These are phyloP conservation scores for Paralagenidium karlingii DNA, from an alignment of 352 stramenopile genomes.

Conservation along the genomic window DNA sequence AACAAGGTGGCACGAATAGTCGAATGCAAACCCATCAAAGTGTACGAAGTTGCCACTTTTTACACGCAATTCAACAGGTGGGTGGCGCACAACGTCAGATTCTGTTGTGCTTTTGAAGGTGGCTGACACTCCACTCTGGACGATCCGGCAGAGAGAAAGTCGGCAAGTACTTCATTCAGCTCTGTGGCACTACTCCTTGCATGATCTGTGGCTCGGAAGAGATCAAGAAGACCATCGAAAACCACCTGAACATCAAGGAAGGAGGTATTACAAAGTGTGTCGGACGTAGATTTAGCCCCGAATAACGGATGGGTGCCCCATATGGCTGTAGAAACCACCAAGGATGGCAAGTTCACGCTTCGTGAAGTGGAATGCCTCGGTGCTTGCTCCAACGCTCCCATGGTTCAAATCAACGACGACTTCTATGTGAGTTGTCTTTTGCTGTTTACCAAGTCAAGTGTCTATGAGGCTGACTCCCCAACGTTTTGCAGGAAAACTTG, in stretches of 20 bases:
- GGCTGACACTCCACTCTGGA: constrained; percentile 1
- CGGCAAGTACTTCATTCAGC: constrained; percentile 92
- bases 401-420: constrained; percentile 99
- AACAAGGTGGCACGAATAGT: constrained; percentile 99
- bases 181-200: constrained; percentile 99
- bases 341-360: constrained; percentile 86
- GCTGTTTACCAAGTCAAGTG: background rate
- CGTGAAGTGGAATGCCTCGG: constrained; percentile 99
- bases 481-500: constrained; percentile 91
- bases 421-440: constrained; percentile 60
- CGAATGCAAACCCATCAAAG: constrained; percentile 90
- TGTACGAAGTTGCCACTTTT: constrained; percentile 99
- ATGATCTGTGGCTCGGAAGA: constrained; percentile 99
- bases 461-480: constrained; percentile 9
- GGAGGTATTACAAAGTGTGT: constrained; percentile 59
- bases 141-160: constrained; percentile 68
- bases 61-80: constrained; percentile 99
- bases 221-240: constrained; percentile 98
- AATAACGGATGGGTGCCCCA: background rate
- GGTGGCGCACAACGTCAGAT: too few relatives aligned
- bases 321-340: constrained; percentile 44
- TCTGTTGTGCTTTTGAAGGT: background rate
- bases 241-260: constrained; percentile 96
- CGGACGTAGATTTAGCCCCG: background rate
- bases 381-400: constrained; percentile 98